Conservation (phyloP, 345 rosid species). For the Citrus glauca region DNA sequence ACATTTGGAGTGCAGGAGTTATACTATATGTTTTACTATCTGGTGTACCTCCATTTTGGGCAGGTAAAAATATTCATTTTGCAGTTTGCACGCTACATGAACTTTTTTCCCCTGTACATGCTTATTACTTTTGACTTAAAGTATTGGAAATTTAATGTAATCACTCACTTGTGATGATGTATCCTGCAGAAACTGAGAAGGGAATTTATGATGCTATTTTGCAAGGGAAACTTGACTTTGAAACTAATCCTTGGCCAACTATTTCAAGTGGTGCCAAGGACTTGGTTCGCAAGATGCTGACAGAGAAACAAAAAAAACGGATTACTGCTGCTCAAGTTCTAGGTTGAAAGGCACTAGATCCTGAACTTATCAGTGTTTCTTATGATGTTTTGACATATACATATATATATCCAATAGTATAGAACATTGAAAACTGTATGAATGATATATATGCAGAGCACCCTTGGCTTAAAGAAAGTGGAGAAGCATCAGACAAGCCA, state of each 20-base stretch:
- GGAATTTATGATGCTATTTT: constrained; percentile 78
- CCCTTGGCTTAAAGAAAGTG: too few relatives aligned
- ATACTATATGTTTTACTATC: constrained; percentile 80
- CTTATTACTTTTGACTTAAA: too few relatives aligned
- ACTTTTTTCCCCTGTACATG: neutral
- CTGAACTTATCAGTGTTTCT: neutral
- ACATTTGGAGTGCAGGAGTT: constrained; percentile 89
- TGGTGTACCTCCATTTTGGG: constrained; percentile 98
- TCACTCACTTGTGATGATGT: neutral
- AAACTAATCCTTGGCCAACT: constrained; percentile 70
- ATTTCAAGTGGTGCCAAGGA: constrained; percentile 81
- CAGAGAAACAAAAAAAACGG: constrained; percentile 58
- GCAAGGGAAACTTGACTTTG: constrained; percentile 71
- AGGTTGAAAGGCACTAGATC: constrained; percentile 29
- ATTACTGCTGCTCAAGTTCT: constrained; percentile 71
- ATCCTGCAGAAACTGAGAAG: constrained; percentile 60
- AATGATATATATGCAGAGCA: constrained; percentile 28
- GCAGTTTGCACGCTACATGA: neutral
- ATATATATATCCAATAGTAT: neutral
- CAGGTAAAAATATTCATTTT: constrained; percentile 37
- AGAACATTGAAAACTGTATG: neutral
- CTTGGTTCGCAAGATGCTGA: constrained; percentile 66
- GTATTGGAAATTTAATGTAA: neutral
- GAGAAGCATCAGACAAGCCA: too few relatives aligned
- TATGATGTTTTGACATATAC: neutral